Evolutionary conservation across 805 yeast species (phyloP).

Genomic region (Zygoascus biomembranicola): DNA sequence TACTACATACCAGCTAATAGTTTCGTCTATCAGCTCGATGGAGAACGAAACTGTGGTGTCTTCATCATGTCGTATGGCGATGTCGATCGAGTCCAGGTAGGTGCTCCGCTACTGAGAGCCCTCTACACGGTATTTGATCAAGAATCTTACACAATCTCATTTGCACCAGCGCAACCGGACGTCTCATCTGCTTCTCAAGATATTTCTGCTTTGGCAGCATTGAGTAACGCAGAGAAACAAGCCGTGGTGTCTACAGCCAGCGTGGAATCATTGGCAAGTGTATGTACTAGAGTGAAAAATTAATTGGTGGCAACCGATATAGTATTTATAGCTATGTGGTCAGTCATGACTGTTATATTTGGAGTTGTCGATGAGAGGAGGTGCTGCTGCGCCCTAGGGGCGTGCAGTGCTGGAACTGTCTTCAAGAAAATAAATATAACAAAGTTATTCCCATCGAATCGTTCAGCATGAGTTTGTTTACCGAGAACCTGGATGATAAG

Average conservation of each 20-base stretch:
- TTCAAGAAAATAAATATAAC: too few relatives aligned
- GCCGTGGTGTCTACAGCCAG: not conserved
- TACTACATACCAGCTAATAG: constrained; percentile 16
- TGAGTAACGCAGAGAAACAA: not conserved
- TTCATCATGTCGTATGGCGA: not conserved
- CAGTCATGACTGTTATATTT: not conserved
- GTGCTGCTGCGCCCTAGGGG: too few relatives aligned
- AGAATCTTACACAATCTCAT: constrained; percentile 45
- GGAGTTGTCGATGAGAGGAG: not conserved
- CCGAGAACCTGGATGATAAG: not conserved
- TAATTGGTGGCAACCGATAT: too few relatives aligned
- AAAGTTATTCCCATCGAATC: not conserved
- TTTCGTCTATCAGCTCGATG: constrained; percentile 9
- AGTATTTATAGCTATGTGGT: too few relatives aligned
- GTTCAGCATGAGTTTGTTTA: not conserved
- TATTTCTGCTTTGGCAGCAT: not conserved
- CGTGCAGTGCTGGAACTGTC: too few relatives aligned
- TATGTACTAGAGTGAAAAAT: not conserved
- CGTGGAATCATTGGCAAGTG: not conserved
- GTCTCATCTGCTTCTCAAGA: not conserved
- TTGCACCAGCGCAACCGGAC: constrained; percentile 38
- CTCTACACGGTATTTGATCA: constrained; percentile 62
- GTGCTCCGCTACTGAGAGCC: constrained; percentile 55
- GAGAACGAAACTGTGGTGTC: not conserved
- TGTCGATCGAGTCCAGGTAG: constrained; percentile 34